Conservation (phyloP, 495 filamentous ascomycete species). For the Tuber calosporum region DNA sequence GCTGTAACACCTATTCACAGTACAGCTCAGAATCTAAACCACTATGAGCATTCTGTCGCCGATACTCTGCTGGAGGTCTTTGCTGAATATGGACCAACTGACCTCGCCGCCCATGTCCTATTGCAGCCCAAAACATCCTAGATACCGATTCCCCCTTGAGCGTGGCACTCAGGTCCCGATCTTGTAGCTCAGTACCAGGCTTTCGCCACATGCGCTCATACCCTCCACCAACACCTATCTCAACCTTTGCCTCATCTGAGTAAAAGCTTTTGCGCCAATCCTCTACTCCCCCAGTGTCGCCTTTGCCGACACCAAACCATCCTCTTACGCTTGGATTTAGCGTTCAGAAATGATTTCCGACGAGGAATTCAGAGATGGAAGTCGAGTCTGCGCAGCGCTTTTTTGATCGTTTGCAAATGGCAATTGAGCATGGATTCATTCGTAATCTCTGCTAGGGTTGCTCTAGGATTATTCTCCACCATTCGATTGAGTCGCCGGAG, state of each 20-base stretch:
- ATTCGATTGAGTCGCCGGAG: background rate
- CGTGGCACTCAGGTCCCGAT: no score
- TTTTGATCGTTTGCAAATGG: background rate
- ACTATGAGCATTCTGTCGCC: background rate
- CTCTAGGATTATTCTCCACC: background rate
- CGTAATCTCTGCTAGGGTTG: no score
- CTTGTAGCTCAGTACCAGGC: no score
- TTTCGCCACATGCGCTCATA: no score
- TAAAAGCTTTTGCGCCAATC: background rate
- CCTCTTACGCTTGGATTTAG: background rate
- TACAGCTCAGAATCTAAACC: background rate
- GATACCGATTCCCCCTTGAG: no score
- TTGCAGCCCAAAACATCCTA: no score
- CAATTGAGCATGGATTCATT: no score
- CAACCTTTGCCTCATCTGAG: slow-evolving; percentile 10
- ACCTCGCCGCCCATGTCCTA: no score
- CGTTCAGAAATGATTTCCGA: background rate
- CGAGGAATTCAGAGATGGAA: slow-evolving; percentile 1
- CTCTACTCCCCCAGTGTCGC: background rate
- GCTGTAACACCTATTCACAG: slow-evolving; percentile 3
- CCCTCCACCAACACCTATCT: no score
- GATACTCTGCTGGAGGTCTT: background rate
- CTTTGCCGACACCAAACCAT: background rate
- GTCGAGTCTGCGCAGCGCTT: background rate
- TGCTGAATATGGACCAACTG: background rate